Evolutionary conservation across 805 yeast species (phyloP).

Genomic region (Metschnikowia koreensis): DNA sequence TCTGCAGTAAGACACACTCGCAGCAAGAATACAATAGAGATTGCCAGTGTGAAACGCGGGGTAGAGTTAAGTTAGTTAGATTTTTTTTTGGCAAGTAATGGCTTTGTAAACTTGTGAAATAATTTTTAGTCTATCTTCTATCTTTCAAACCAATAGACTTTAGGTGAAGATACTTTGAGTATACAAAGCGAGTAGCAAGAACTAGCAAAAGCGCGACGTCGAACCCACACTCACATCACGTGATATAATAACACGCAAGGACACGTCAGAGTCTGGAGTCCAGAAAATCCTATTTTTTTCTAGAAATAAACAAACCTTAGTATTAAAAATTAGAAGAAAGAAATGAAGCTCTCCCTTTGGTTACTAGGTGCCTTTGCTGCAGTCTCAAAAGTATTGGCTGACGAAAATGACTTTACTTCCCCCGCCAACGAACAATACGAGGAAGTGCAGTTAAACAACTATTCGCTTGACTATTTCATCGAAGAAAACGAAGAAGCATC

Average conservation of each 20-base stretch:
- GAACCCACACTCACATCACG: background rate
- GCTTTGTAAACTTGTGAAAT: no score
- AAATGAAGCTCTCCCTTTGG: conserved; percentile 12
- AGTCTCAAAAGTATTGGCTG: conserved; percentile 9
- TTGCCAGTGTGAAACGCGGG: background rate
- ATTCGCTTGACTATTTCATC: conserved; percentile 49
- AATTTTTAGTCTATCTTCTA: no score
- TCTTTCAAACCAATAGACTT: no score
- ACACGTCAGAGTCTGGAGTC: conserved; percentile 2
- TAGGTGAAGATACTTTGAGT: no score
- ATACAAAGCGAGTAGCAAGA: no score
- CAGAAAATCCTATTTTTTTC: background rate
- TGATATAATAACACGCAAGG: background rate
- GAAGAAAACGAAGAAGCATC: conserved; percentile 42
- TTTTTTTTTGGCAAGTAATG: no score
- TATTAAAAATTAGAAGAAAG: background rate
- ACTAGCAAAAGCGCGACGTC: background rate
- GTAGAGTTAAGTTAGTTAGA: background rate
- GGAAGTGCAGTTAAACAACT: conserved; percentile 25
- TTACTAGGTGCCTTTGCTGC: conserved; percentile 9
- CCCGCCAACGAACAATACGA: conserved; percentile 7
- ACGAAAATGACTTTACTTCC: conserved; percentile 8
- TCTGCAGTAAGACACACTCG: background rate
- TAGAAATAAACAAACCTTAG: background rate
- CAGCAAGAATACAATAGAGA: background rate